A percentile compares a stretch with the other conserved stretches of the same genome.
These are phyloP conservation scores for Candida dubliniensis DNA, from an alignment of 1,139 yeast genomes.

Conservation along the genomic window DNA sequence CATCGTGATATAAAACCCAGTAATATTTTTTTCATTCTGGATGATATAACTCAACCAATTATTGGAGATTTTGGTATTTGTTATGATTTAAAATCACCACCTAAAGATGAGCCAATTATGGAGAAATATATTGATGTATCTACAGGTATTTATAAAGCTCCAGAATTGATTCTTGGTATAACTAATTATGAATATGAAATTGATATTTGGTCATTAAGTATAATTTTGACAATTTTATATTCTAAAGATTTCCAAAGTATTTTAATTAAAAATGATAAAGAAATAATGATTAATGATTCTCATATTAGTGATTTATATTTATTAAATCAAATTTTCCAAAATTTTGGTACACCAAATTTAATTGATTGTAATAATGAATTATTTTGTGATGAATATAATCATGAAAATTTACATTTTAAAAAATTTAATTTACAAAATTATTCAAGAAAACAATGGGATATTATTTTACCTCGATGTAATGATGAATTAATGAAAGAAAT, in stretches of 20 bases:
- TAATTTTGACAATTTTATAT: conserved; percentile 61
- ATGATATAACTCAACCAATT: conserved; percentile 36
- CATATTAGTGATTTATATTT: conserved; percentile 62
- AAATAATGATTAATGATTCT: conserved; percentile 21
- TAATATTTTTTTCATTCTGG: conserved; percentile 57
- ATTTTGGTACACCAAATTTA: conserved; percentile 68
- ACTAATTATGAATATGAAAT: conserved; percentile 58
- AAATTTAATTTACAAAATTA: conserved; percentile 25
- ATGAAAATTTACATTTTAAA: conserved; percentile 32
- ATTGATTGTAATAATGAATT: conserved; percentile 39
- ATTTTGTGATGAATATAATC: conserved; percentile 41
- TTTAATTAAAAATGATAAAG: conserved; percentile 29
- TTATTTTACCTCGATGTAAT: conserved; percentile 30
- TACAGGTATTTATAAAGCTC: conserved; percentile 78
- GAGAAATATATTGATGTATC: conserved; percentile 69
- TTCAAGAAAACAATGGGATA: conserved; percentile 16
- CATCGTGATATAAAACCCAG: conserved; percentile 88
- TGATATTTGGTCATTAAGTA: conserved; percentile 83
- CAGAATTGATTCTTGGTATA: conserved; percentile 78
- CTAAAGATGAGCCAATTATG: conserved; percentile 41
- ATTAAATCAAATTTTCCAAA: conserved; percentile 57
- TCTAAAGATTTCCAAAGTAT: conserved; percentile 47
- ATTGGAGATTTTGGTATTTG: conserved; percentile 84
- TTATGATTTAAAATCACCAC: conserved; percentile 29
- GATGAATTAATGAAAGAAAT: conserved; percentile 16